Percentiles rank a stretch among this genome's conserved stretches.
These are phyloP conservation scores for Xylaria digitata DNA, from an alignment of 2,329 filamentous ascomycete species.

Conservation along the genomic window DNA sequence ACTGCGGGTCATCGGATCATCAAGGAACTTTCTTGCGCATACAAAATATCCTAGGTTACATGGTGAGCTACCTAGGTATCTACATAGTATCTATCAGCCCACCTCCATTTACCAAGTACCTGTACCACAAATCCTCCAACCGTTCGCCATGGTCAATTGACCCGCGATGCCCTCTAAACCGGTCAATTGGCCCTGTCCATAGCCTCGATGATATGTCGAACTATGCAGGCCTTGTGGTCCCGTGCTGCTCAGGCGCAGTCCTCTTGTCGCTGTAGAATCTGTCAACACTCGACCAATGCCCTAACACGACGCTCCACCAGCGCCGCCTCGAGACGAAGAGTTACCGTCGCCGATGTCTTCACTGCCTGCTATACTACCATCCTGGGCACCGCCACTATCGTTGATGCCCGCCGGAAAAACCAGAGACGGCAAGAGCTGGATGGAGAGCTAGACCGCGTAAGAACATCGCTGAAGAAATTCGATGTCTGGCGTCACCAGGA, in stretches of 20 bases:
- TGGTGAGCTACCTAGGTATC: too few relatives aligned
- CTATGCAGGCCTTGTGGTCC: slow-evolving; percentile 77
- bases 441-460: slow-evolving; percentile 66
- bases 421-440: slow-evolving; percentile 70
- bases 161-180: slow-evolving; percentile 24
- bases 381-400: slow-evolving; percentile 71
- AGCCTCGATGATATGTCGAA: slow-evolving; percentile 49
- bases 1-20: slow-evolving; percentile 20
- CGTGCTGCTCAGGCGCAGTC: slow-evolving; percentile 70
- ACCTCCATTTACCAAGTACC: too few relatives aligned
- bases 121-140: background rate
- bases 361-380: slow-evolving; percentile 76
- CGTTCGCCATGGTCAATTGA: slow-evolving; percentile 30
- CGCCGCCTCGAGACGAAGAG: slow-evolving; percentile 60
- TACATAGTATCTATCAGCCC: background rate
- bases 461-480: slow-evolving; percentile 56
- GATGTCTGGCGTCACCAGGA: slow-evolving; percentile 37
- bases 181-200: slow-evolving; percentile 15
- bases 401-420: slow-evolving; percentile 71
- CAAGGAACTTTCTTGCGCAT: background rate
- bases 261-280: slow-evolving; percentile 72
- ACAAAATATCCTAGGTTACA: background rate
- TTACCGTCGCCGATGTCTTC: slow-evolving; percentile 65
- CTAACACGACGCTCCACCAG: slow-evolving; percentile 64
- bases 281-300: slow-evolving; percentile 61